These are phyloP conservation scores for Biscogniauxia marginata DNA, from an alignment of 2,329 filamentous ascomycete genomes.

Conservation along the genomic window DNA sequence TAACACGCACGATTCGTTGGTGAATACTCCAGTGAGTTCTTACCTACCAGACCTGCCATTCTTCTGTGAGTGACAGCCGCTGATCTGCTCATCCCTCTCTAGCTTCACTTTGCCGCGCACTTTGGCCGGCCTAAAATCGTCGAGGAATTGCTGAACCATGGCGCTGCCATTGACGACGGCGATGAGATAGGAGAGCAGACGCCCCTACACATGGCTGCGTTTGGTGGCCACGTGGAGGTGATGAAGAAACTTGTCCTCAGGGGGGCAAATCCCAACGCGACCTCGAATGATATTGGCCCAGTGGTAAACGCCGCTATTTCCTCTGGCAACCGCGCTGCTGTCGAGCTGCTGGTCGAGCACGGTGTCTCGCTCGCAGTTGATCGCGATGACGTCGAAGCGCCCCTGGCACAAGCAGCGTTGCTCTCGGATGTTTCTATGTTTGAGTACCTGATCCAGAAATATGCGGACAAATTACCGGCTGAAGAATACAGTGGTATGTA, in stretches of 20 bases:
- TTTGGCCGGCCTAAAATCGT: conserved; percentile 36
- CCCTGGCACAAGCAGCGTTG: conserved; percentile 38
- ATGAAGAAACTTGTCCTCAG: conserved; percentile 40
- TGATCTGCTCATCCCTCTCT: conserved; percentile 1
- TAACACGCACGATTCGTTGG: conserved; percentile 28
- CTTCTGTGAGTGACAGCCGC: not conserved
- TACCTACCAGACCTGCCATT: not conserved
- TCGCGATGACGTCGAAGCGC: conserved; percentile 29
- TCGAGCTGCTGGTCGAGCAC: conserved; percentile 39
- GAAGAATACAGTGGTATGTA: conserved; percentile 32
- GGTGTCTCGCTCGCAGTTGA: conserved; percentile 37
- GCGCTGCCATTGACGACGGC: conserved; percentile 35
- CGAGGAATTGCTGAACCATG: conserved; percentile 35
- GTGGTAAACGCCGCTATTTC: conserved; percentile 42
- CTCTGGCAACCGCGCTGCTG: conserved; percentile 40
- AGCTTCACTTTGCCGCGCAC: conserved; percentile 34
- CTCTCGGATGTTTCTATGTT: conserved; percentile 41
- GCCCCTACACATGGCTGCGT: conserved; percentile 40
- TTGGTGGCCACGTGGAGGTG: conserved; percentile 37
- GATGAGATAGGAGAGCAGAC: conserved; percentile 33
- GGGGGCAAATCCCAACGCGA: conserved; percentile 38
- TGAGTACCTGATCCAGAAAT: conserved; percentile 40
- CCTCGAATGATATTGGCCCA: conserved; percentile 26
- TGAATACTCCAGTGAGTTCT: conserved; percentile 35
- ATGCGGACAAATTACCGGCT: conserved; percentile 37